Percentiles rank a stretch among this genome's conserved stretches.
phyloP scores from a whole-genome alignment of 495 filamentous ascomycete species.

The Aspergillus carlsbadensis region DNA sequence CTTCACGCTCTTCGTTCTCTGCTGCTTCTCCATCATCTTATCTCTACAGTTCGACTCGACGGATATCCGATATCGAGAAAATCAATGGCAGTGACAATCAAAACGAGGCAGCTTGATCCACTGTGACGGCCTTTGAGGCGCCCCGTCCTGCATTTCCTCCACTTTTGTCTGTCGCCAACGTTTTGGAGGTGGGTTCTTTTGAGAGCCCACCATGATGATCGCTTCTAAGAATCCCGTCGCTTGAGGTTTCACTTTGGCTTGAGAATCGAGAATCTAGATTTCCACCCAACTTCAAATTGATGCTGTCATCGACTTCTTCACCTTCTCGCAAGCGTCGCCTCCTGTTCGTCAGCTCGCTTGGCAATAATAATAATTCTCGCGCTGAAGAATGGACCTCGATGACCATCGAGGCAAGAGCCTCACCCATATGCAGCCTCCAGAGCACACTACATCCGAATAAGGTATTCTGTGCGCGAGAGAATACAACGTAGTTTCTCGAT shows the following conservation, averaged over 20 bases:
- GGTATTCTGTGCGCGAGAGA: not conserved
- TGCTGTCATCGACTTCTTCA: not conserved
- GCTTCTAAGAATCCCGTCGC: not conserved
- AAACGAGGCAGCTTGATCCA: slow-evolving; percentile 4
- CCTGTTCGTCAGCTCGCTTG: not conserved
- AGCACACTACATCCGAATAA: not conserved
- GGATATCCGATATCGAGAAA: not conserved
- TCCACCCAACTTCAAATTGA: too few species aligned
- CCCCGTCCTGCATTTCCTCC: not conserved
- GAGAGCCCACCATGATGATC: not conserved
- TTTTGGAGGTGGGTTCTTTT: not conserved
- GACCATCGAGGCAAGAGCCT: not conserved
- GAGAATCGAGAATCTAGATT: slow-evolving; percentile 1
- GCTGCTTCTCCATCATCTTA: not conserved
- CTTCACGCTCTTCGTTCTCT: not conserved
- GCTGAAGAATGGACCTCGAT: not conserved
- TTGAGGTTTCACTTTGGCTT: not conserved
- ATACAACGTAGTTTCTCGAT: not conserved
- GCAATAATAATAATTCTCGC: not conserved
- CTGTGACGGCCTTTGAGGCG: not conserved
- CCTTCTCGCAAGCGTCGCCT: not conserved
- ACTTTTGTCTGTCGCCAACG: not conserved
- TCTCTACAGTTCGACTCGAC: not conserved
- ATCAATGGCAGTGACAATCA: not conserved
- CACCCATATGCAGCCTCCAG: not conserved